phyloP scores from a whole-genome alignment of 257 asterid genomes.

The Solanum pennellii region DNA sequence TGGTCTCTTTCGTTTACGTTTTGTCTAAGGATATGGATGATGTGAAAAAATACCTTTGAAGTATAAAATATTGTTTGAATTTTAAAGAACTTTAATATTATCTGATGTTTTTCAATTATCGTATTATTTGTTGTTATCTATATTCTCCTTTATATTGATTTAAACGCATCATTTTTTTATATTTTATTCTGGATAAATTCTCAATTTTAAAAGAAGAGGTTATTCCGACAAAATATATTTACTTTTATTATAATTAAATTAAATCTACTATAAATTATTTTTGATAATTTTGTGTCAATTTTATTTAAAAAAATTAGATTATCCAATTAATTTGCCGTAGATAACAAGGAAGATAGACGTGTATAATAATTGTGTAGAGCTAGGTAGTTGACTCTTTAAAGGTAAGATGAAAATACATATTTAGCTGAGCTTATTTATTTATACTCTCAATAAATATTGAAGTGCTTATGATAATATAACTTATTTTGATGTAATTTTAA shows the following conservation, averaged over 20 bases:
- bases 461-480: rapidly evolving
- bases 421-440: not conserved
- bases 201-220: not conserved
- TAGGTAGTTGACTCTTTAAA: not conserved
- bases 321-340: not conserved
- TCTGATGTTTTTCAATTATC: too few species aligned
- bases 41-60: not conserved
- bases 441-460: too few species aligned
- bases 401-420: not conserved
- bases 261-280: not conserved
- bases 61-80: not conserved
- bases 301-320: not conserved
- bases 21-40: not conserved
- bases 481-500: not conserved
- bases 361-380: not conserved
- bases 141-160: too few species aligned
- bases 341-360: not conserved
- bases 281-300: not conserved
- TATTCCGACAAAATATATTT: not conserved
- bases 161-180: too few species aligned
- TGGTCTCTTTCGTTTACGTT: not conserved
- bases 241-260: not conserved
- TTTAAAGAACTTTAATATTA: too few species aligned
- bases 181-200: not conserved
- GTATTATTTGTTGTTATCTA: not conserved